Evolutionary conservation across 2,329 filamentous ascomycete genomes (phyloP).

Genomic region (Sphaerulina vaccinii): DNA sequence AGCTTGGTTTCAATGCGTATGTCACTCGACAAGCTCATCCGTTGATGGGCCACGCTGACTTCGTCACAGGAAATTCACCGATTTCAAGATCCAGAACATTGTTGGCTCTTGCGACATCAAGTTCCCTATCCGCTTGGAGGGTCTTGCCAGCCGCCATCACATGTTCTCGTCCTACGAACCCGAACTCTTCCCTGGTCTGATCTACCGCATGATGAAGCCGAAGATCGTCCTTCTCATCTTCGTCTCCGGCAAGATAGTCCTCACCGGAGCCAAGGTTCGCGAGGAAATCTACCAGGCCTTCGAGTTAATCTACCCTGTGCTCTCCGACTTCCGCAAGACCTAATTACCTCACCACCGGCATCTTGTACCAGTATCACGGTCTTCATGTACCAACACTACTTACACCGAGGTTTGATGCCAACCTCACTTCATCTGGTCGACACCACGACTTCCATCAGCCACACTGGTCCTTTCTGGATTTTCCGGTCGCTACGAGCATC

Average conservation of each 20-base stretch:
- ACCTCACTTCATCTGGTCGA: conserved; percentile 25
- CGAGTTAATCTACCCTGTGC: conserved; percentile 92
- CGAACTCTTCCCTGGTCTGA: conserved; percentile 96
- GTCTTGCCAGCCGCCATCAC: conserved; percentile 93
- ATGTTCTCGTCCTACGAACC: conserved; percentile 99
- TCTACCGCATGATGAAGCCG: conserved; percentile 99
- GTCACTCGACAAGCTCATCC: conserved; percentile 9
- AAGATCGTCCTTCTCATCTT: conserved; percentile 97
- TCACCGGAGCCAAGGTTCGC: conserved; percentile 95
- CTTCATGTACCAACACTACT: conserved; percentile 31
- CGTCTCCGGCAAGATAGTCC: conserved; percentile 95
- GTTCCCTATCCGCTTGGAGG: conserved; percentile 96
- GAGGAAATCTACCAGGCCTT: conserved; percentile 98
- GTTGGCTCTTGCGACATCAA: conserved; percentile 99
- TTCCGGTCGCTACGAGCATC: conserved; percentile 6
- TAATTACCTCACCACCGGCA: conserved; percentile 22
- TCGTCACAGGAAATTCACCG: conserved; percentile 74
- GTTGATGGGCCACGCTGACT: conserved; percentile 6
- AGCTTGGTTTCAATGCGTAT: conserved; percentile 82
- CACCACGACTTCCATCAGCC: conserved; percentile 3
- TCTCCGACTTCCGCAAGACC: conserved; percentile 31
- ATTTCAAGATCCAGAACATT: conserved; percentile 99
- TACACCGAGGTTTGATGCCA: conserved; percentile 32
- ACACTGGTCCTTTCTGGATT: conserved; percentile 5
- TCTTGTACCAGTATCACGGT: conserved; percentile 31